Base-by-base conservation (phyloP, 164 flowering plant species). In the Cinnamomum micranthum region DNA sequence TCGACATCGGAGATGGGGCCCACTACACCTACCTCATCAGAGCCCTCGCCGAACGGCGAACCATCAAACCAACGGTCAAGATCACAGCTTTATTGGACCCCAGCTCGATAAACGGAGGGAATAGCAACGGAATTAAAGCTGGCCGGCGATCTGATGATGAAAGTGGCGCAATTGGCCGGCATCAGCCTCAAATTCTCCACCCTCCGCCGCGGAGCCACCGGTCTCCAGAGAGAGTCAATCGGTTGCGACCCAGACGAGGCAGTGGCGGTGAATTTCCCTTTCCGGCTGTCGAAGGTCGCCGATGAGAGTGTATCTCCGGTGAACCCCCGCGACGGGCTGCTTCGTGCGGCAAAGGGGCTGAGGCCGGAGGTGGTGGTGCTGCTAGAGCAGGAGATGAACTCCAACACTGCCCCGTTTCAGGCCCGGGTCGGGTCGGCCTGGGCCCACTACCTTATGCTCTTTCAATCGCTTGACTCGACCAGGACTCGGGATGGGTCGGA, bases 271-370 rank as follows among this genome's bases (percentile, higher is more conserved):
- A 95, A 92, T 77, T 85, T 95, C 33, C 92, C 97, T 1, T 91
- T 87, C 84, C 83, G 78, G 72, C 77, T 95, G 33, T 81, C 80
- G 73, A 76, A 74, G 70, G 77, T 91, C 73, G 88, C 97, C 0
- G 98, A 95, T 85, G 97, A 95, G 84, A 95, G 98, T 85, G 97
- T 95, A 52, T 85, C 94, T 19, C 86, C 88, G 60, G 97, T 89
- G 73, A 95, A 95, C 73, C 89, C 89, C 0, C 75, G 98, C 2
- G 98, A 95, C 86, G 88, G 86, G 84, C 82, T 92, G 24, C 86
- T 95, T 70, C 86, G 97, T 59, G 82, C 87, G 47, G 98, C 90
- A 76, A 93, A 87, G 80, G 81, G 77, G 10, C 60, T 95, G 52
- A 20, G 65, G 31, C 95, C 98, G 66, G 71, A 74, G 47, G 89